Percentiles rank a stretch among this genome's conserved stretches.
These are phyloP conservation scores for Pichia sp. DNA, from an alignment of 1,139 yeast species.

Conservation along the genomic window DNA sequence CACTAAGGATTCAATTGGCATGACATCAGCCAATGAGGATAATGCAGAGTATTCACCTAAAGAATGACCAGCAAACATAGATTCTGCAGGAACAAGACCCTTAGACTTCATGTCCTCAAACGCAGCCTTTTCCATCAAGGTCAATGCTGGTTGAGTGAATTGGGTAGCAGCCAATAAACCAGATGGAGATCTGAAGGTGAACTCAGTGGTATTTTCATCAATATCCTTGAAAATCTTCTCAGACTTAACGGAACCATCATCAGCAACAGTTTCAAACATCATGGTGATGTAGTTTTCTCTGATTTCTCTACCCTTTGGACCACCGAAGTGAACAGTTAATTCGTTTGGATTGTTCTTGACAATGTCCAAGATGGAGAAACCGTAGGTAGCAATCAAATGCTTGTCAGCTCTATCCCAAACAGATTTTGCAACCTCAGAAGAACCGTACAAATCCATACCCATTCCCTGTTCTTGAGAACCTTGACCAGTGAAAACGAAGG, in stretches of 20 bases:
- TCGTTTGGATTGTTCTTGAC: constrained; percentile 95
- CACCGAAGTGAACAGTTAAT: constrained; percentile 94
- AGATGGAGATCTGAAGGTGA: constrained; percentile 85
- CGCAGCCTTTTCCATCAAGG: constrained; percentile 98
- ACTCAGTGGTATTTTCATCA: constrained; percentile 71
- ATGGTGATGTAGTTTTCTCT: constrained; percentile 91
- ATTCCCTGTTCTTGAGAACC: constrained; percentile 99
- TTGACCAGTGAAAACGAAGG: constrained; percentile 98
- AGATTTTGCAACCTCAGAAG: constrained; percentile 84
- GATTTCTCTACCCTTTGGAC: constrained; percentile 92
- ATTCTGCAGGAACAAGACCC: constrained; percentile 91
- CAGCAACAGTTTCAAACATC: constrained; percentile 95
- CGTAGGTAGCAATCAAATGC: constrained; percentile 89
- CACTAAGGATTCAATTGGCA: constrained; percentile 97
- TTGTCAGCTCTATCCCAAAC: constrained; percentile 98
- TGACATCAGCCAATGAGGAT: constrained; percentile 94
- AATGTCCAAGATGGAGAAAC: constrained; percentile 93
- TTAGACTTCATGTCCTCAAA: constrained; percentile 95
- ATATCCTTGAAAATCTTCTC: constrained; percentile 95
- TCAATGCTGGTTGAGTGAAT: constrained; percentile 98
- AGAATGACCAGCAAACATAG: constrained; percentile 98
- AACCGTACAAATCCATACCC: constrained; percentile 98
- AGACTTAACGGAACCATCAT: constrained; percentile 74
- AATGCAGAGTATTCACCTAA: constrained; percentile 98
- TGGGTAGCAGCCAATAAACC: constrained; percentile 98